Evolutionary conservation across 768 basidiomycete species (phyloP).

Genomic region (Russula earlei): DNA sequence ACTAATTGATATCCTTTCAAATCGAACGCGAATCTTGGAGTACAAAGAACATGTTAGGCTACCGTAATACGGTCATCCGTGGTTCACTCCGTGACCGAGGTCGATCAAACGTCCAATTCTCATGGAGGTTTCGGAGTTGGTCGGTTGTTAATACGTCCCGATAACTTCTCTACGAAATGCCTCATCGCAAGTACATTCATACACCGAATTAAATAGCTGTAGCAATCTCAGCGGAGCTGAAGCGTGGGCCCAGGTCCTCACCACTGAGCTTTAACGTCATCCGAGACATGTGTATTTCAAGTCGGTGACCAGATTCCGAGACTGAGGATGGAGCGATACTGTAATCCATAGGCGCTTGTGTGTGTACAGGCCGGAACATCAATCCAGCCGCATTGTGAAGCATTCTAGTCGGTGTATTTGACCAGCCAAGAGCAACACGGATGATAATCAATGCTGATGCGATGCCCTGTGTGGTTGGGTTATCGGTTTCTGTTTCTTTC

Average conservation of each 20-base stretch:
- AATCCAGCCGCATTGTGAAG: not conserved
- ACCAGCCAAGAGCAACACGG: conserved; percentile 9
- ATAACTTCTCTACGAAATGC: too few relatives aligned
- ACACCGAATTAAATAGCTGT: not conserved
- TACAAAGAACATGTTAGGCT: too few relatives aligned
- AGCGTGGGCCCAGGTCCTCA: not conserved
- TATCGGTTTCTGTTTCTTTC: too few relatives aligned
- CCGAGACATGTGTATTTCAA: not conserved
- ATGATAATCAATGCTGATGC: conserved; percentile 8
- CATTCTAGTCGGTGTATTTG: not conserved
- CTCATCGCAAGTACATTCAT: not conserved
- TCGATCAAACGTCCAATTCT: too few relatives aligned
- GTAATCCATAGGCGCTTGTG: not conserved
- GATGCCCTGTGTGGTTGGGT: conserved; percentile 1
- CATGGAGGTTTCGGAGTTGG: too few relatives aligned
- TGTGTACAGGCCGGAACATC: not conserved
- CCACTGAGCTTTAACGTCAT: not conserved
- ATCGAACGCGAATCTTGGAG: too few relatives aligned
- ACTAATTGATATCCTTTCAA: too few relatives aligned
- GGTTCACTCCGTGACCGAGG: too few relatives aligned
- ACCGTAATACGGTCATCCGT: too few relatives aligned
- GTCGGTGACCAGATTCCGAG: not conserved
- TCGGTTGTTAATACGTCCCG: too few relatives aligned
- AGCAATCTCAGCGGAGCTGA: not conserved
- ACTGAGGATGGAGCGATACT: not conserved